phyloP scores from a whole-genome alignment of 768 basidiomycete species.

The Coprinopsis marcescibilis region DNA sequence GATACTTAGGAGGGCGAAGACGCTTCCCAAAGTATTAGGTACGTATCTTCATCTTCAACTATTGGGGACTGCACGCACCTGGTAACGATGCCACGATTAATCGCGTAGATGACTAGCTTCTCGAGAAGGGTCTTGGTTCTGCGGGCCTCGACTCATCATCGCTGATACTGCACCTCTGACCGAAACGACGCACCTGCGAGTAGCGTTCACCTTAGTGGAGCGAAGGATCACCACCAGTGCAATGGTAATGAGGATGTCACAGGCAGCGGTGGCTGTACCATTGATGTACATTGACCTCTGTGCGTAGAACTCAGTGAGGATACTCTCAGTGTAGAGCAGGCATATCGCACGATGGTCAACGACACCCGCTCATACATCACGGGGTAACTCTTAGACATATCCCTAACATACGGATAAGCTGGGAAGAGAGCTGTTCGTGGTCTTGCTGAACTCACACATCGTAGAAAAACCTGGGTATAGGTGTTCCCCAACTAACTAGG shows the following conservation, averaged over 20 bases:
- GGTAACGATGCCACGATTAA: slow-evolving; percentile 2
- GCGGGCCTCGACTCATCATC: neutral
- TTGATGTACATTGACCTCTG: slow-evolving; percentile 5
- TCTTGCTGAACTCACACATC: no score
- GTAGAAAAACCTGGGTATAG: no score
- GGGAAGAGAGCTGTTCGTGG: neutral
- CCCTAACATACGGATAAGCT: neutral
- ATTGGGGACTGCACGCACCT: neutral
- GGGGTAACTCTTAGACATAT: neutral
- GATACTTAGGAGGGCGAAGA: slow-evolving; percentile 1
- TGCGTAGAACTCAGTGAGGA: neutral
- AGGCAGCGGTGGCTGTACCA: neutral
- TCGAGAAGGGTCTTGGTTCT: slow-evolving; percentile 1
- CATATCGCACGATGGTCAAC: neutral
- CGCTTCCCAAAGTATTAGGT: neutral
- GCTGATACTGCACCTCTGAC: neutral
- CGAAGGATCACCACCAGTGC: neutral
- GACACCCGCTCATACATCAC: neutral
- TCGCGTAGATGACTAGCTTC: slow-evolving; percentile 1
- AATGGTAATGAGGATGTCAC: slow-evolving; percentile 4
- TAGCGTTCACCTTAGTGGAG: neutral
- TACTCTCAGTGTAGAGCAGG: no score
- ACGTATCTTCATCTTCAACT: neutral
- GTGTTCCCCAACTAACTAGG: no score
- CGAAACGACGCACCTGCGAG: neutral